These are phyloP conservation scores for Dichotomopilus funicola DNA, from an alignment of 2,329 filamentous ascomycete genomes.

Conservation along the genomic window DNA sequence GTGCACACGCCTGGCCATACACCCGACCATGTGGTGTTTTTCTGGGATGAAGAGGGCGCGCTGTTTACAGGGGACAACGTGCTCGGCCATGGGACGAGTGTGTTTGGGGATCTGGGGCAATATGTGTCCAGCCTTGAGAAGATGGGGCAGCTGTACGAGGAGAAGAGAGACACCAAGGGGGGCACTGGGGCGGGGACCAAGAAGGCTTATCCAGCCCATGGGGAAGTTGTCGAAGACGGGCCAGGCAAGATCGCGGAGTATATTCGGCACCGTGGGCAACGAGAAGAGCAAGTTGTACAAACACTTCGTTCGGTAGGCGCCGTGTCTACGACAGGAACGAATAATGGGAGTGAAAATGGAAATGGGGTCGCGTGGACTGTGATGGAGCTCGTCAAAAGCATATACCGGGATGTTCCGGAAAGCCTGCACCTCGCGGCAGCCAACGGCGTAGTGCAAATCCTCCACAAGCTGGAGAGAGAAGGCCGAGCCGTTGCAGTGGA, in stretches of 20 bases:
- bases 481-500: constrained; percentile 50
- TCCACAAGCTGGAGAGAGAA: constrained; percentile 71
- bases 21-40: constrained; percentile 59
- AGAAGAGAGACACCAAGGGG: not conserved
- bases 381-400: constrained; percentile 79
- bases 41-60: constrained; percentile 57
- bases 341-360: not conserved
- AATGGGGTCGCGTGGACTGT: constrained; percentile 50
- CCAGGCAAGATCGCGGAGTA: constrained; percentile 71
- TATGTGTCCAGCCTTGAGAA: constrained; percentile 56
- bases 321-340: constrained; percentile 5
- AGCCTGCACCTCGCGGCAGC: constrained; percentile 70
- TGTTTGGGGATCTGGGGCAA: constrained; percentile 59
- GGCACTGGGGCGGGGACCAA: constrained; percentile 37
- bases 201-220: constrained; percentile 78
- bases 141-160: constrained; percentile 52
- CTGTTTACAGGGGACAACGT: constrained; percentile 73
- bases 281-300: constrained; percentile 71
- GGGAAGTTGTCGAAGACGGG: constrained; percentile 68
- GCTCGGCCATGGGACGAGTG: constrained; percentile 65
- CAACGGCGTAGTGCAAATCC: constrained; percentile 67
- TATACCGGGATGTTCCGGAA: constrained; percentile 75
- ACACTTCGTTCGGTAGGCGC: constrained; percentile 39
- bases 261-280: constrained; percentile 68
- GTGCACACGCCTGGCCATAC: constrained; percentile 65